Evolutionary conservation across 2,329 filamentous ascomycete genomes (phyloP).

Genomic region (Ophiostoma sp.): DNA sequence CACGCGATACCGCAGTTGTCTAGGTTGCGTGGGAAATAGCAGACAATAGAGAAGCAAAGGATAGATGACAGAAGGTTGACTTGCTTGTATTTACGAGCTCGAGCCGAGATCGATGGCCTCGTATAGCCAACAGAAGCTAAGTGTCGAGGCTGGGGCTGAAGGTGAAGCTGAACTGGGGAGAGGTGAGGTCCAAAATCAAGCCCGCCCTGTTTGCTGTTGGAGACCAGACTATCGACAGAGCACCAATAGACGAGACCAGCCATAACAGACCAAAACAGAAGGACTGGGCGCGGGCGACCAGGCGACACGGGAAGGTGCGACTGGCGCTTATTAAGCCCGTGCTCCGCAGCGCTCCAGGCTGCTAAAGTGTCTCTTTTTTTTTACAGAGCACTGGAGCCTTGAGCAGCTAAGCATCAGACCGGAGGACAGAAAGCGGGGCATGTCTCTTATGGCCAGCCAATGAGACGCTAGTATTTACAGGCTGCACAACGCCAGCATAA

Average conservation of each 20-base stretch:
- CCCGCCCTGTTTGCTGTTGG: background rate
- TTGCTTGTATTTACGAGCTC: background rate
- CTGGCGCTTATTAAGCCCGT: background rate
- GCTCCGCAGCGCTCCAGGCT: background rate
- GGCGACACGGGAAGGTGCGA: background rate
- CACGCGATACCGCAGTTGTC: background rate
- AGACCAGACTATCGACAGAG: no score
- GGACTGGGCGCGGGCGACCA: background rate
- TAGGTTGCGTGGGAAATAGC: background rate
- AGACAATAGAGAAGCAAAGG: background rate
- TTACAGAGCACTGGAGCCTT: no score
- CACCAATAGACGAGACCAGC: background rate
- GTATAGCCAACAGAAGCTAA: background rate
- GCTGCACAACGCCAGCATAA: slow-evolving; percentile 6
- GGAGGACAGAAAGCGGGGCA: background rate
- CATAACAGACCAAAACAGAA: background rate
- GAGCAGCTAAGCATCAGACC: no score
- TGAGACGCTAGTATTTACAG: background rate
- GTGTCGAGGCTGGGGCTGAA: background rate
- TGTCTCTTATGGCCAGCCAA: background rate
- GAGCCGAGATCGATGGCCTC: background rate
- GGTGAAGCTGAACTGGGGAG: background rate
- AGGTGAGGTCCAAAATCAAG: background rate
- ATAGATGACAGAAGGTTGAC: background rate
- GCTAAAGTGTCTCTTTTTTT: no score